Base-by-base conservation (phyloP, 1,139 yeast genomes). In the Saccharomycopsis crataegensis region DNA sequence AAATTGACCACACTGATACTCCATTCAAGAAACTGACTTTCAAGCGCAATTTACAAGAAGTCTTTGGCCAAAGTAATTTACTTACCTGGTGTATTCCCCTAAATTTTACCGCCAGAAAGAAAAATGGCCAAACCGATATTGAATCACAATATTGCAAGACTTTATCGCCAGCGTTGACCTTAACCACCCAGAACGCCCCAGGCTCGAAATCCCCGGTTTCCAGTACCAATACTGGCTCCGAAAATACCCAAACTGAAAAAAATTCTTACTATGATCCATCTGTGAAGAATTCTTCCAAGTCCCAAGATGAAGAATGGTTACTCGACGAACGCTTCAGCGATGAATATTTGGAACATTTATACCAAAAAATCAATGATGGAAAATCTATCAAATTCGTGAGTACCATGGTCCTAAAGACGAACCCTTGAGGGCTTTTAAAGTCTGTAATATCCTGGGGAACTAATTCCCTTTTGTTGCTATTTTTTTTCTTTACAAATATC, bases 21-120 rank as follows among this genome's bases (percentile, higher is more conserved):
- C 58, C 59, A 5, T 57, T 40, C 40, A 49, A 43, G 34, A 54
- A 55, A 48, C 14, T 43, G 9, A 22, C 51, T 9, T 49, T 47
- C 9, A 17, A 9, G n/a, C 9, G 43, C n/a, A 54, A 54, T 28
- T 34, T 55, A 12, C 14, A 46, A 14, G 54, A 56, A 17, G 49
- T 53, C 8, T 50, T 40, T 37, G 57, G 58, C 2, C 28, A 31
- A n/a, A 34, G 41, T 9, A 48, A 40, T 28, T 38, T 44, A 6
- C n/a, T 47, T 4, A 17, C 44, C 17, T 53, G 57, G 57, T 50
- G 46, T 37, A 17, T 53, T 14, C 57, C 57, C 3, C n/a, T 43
- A 11, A 53, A 50, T 14, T 22, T 43, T n/a, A 14, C 44, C 2
- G 43, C 42, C n/a, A 16, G 40, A 28, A 43, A 28, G n/a, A 14